A percentile compares a stretch with the other conserved stretches of the same genome.
Conservation (phyloP, 177 flowering plant genomes). For the Vitis hybrid region DNA sequence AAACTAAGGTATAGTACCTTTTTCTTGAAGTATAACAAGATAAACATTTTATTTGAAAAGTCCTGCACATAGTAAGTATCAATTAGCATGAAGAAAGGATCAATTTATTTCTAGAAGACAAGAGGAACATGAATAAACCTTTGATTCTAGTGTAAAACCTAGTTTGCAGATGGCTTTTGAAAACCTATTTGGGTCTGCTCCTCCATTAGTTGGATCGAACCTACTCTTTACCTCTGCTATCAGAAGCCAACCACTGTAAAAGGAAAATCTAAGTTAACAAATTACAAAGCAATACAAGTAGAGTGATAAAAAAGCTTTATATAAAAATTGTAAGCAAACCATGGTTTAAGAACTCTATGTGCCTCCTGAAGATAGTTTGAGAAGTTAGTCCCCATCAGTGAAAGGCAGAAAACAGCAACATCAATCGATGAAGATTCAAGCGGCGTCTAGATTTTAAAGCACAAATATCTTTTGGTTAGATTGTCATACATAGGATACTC, state of each 20-base stretch:
- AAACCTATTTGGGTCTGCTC: slow-evolving; percentile 82
- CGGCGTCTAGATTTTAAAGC: slow-evolving; percentile 51
- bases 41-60: slow-evolving; percentile 90
- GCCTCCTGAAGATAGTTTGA: slow-evolving; percentile 75
- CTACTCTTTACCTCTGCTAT: slow-evolving; percentile 97
- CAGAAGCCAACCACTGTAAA: slow-evolving; percentile 86
- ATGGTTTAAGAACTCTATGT: slow-evolving; percentile 74
- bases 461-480: neutral
- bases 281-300: neutral
- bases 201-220: slow-evolving; percentile 84
- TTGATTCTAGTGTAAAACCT: slow-evolving; percentile 55
- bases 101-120: neutral
- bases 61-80: slow-evolving; percentile 56
- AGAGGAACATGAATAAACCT: slow-evolving; percentile 36
- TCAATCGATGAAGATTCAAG: slow-evolving; percentile 71
- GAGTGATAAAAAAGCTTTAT: slow-evolving; percentile 1
- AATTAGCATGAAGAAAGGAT: slow-evolving; percentile 10
- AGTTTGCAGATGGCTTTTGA: slow-evolving; percentile 68
- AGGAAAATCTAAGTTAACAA: slow-evolving; percentile 1
- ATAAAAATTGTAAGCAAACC: slow-evolving; percentile 31
- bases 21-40: slow-evolving; percentile 74
- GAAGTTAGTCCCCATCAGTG: slow-evolving; percentile 85
- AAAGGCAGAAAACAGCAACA: slow-evolving; percentile 93
- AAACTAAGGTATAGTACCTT: slow-evolving; percentile 36
- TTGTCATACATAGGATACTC: too few relatives aligned